Percentiles rank a stretch among this genome's conserved stretches.
phyloP scores from a whole-genome alignment of 176 grass and related monocot species.

The Dactylis glomerata region DNA sequence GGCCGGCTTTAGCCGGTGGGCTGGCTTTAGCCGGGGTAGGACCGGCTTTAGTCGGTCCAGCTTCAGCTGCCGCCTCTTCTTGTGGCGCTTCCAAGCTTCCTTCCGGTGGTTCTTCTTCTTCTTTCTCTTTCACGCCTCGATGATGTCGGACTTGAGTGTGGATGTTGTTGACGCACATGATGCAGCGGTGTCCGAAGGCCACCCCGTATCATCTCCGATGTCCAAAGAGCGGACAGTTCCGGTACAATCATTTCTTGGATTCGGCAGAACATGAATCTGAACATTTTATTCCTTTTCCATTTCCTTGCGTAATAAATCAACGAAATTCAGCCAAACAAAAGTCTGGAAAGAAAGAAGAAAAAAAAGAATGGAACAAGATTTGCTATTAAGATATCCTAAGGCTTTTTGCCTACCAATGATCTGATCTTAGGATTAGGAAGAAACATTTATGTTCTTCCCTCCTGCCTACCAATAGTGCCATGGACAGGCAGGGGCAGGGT shows the following conservation, averaged over 20 bases:
- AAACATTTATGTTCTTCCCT: conserved; percentile 33
- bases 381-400: conserved; percentile 25
- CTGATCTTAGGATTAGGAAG: conserved; percentile 30
- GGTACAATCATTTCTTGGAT: not conserved
- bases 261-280: not conserved
- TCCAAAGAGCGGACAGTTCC: not conserved
- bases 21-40: no score
- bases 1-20: no score
- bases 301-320: conserved; percentile 9
- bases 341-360: conserved; percentile 9
- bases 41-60: no score
- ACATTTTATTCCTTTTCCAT: not conserved
- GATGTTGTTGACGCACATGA: no score
- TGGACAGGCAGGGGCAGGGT: not conserved
- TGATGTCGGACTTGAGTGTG: no score
- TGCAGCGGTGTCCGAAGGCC: no score
- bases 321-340: conserved; percentile 1
- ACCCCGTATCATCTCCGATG: no score
- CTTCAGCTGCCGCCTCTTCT: no score
- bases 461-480: conserved; percentile 3
- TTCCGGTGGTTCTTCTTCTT: no score
- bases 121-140: no score
- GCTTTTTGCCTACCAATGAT: not conserved
- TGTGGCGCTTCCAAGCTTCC: no score
- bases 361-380: conserved; percentile 3